phyloP scores from a whole-genome alignment of 176 grass and related monocot genomes.

The Triticum aestivum region IWGSC_CS_RefSeq_v2.1 NC_057799.1:77378152-77378651 shows the following conservation, averaged over 20 bases:
- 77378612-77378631: background rate
- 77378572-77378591: constrained; percentile 20
- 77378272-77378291: no score
- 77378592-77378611: background rate
- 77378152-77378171: no score
- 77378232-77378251: no score
- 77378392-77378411: constrained; percentile 66
- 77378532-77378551: constrained; percentile 79
- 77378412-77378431: constrained; percentile 71
- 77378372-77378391: constrained; percentile 61
- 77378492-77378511: constrained; percentile 73
- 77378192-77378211: no score
- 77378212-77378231: no score
- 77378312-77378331: no score
- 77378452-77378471: constrained; percentile 66
- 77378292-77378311: no score
- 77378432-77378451: constrained; percentile 69
- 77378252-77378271: no score
- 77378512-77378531: constrained; percentile 61
- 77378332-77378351: background rate
- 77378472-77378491: constrained; percentile 66
- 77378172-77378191: no score
- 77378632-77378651: background rate
- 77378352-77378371: constrained; percentile 71
- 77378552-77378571: constrained; percentile 70